A percentile compares a stretch with the other conserved stretches of the same genome.
Evolutionary conservation across 805 yeast genomes (phyloP).

Genomic region (Yamadazyma nakazawae): DNA sequence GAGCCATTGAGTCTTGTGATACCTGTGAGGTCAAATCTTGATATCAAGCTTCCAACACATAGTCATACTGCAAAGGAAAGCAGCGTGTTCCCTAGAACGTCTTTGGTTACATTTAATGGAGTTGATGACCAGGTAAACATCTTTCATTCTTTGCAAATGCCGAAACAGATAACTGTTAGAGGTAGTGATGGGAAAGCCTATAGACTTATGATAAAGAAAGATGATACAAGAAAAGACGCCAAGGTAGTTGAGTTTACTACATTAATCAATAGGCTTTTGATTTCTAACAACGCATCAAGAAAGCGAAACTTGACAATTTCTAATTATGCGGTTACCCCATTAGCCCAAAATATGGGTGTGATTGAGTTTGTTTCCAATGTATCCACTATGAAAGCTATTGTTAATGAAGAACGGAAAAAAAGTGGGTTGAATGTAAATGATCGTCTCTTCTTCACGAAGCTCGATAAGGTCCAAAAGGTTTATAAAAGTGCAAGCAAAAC

Average conservation of each 20-base stretch:
- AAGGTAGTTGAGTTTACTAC: conserved; percentile 88
- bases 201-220: conserved; percentile 78
- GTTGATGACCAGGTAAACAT: conserved; percentile 69
- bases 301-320: conserved; percentile 67
- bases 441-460: conserved; percentile 24
- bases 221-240: conserved; percentile 93
- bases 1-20: conserved; percentile 52
- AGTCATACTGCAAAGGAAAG: conserved; percentile 39
- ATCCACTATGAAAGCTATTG: conserved; percentile 31
- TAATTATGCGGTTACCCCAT: conserved; percentile 84
- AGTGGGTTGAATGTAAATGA: conserved; percentile 24
- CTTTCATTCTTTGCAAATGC: conserved; percentile 81
- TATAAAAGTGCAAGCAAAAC: conserved; percentile 14
- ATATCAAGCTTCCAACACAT: conserved; percentile 57
- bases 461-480: conserved; percentile 30
- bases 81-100: conserved; percentile 44
- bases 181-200: conserved; percentile 81
- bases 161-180: conserved; percentile 66
- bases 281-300: conserved; percentile 65
- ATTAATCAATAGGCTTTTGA: conserved; percentile 72
- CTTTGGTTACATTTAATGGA: conserved; percentile 49
- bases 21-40: conserved; percentile 70
- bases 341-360: conserved; percentile 83
- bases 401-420: conserved; percentile 26
- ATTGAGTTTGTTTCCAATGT: conserved; percentile 57